Percentiles rank a stretch among this genome's conserved stretches.
Conservation (phyloP, 352 stramenopile species). For the Pilasporangium apinafurcum region DNA sequence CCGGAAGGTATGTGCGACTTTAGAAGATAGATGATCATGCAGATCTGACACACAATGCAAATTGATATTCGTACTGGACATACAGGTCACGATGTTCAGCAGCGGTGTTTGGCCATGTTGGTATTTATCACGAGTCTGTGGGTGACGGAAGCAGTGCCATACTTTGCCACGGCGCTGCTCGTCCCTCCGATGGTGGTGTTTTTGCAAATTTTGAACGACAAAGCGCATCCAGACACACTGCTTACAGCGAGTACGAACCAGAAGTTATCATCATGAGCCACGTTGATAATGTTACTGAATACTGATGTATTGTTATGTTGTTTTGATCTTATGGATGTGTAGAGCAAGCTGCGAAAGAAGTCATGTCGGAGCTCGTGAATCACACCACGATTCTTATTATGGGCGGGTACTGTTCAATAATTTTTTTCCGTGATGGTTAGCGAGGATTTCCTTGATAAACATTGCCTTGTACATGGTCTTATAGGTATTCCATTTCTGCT, state of each 20-base stretch:
- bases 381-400: constrained; percentile 92
- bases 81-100: constrained; percentile 68
- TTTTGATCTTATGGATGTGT: not conserved
- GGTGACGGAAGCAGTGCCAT: constrained; percentile 88
- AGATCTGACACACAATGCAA: not conserved
- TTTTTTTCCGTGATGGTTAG: not conserved
- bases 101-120: constrained; percentile 86
- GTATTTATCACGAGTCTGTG: constrained; percentile 88
- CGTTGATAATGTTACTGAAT: not conserved
- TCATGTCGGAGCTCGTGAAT: constrained; percentile 88
- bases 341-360: constrained; percentile 83
- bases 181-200: constrained; percentile 87
- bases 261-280: not conserved
- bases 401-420: constrained; percentile 51
- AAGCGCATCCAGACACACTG: constrained; percentile 56
- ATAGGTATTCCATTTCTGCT: constrained; percentile 81
- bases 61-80: not conserved
- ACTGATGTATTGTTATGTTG: not conserved
- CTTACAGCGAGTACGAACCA: constrained; percentile 62
- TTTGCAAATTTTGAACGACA: constrained; percentile 84
- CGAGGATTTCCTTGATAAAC: not conserved
- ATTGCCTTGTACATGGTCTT: not conserved
- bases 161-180: constrained; percentile 88
- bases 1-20: constrained; percentile 39
- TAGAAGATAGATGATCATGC: not conserved